Conservation (phyloP, 1,284 basidiomycete species). For the Malassezia psittaci region DNA sequence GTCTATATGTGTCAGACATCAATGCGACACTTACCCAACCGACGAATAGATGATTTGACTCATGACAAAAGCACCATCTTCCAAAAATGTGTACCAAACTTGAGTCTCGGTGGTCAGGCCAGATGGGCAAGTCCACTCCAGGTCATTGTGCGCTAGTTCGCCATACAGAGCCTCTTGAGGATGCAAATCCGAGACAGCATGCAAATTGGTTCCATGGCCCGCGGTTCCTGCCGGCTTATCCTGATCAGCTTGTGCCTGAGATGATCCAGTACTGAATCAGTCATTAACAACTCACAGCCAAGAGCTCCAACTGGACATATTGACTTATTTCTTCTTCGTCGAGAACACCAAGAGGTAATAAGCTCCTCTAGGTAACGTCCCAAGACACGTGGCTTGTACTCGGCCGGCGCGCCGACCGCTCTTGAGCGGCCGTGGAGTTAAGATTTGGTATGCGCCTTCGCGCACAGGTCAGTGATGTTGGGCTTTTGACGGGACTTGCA, state of each 20-base stretch:
- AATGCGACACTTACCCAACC: slow-evolving; percentile 62
- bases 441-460: slow-evolving; percentile 14
- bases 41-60: slow-evolving; percentile 90
- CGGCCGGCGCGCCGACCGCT: not conserved
- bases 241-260: slow-evolving; percentile 8
- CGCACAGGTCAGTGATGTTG: slow-evolving; percentile 5
- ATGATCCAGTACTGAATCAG: slow-evolving; percentile 12
- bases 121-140: slow-evolving; percentile 67
- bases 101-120: slow-evolving; percentile 91
- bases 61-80: slow-evolving; percentile 73
- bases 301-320: slow-evolving; percentile 43
- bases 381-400: not conserved
- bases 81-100: slow-evolving; percentile 70
- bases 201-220: slow-evolving; percentile 34
- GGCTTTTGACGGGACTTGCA: slow-evolving; percentile 8
- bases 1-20: slow-evolving; percentile 49
- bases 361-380: too few species aligned
- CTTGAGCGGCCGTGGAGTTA: not conserved
- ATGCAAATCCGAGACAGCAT: slow-evolving; percentile 35
- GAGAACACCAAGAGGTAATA: too few species aligned
- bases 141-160: slow-evolving; percentile 59
- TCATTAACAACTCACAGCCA: slow-evolving; percentile 30
- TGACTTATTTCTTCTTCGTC: not conserved
- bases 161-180: slow-evolving; percentile 55
- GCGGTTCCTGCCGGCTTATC: not conserved